phyloP scores from a whole-genome alignment of 2,329 filamentous ascomycete genomes.

The Pseudodiploospora longispora region DNA sequence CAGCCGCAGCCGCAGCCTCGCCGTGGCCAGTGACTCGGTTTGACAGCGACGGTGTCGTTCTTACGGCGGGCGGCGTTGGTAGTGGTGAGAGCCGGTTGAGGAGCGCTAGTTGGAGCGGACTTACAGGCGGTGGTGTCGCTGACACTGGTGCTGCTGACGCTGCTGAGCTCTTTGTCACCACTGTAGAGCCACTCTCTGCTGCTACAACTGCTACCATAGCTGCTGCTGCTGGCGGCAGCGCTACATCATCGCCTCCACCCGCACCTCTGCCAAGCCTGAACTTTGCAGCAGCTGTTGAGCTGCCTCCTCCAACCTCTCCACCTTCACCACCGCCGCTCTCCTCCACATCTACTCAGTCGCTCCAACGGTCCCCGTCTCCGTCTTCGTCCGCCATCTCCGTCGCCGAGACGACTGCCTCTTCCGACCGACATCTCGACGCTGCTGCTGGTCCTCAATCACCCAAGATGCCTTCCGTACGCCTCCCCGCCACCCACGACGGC shows the following conservation, averaged over 20 bases:
- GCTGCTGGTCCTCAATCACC: slow-evolving; percentile 22
- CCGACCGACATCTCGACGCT: slow-evolving; percentile 18
- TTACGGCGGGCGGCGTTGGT: slow-evolving; percentile 2
- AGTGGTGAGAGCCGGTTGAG: not conserved
- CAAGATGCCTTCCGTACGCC: slow-evolving; percentile 51
- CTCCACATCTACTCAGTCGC: slow-evolving; percentile 23
- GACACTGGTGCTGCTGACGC: no score
- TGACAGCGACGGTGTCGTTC: not conserved
- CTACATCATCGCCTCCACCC: slow-evolving; percentile 28
- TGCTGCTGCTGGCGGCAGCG: slow-evolving; percentile 13
- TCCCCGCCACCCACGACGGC: slow-evolving; percentile 13
- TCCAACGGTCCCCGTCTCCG: slow-evolving; percentile 22
- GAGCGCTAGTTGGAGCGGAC: no score
- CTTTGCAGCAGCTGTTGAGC: slow-evolving; percentile 22
- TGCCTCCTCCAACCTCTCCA: slow-evolving; percentile 34
- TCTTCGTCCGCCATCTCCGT: slow-evolving; percentile 8
- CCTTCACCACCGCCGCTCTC: slow-evolving; percentile 25
- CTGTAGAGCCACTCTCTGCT: not conserved
- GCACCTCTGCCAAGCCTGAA: slow-evolving; percentile 7
- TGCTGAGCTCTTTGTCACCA: no score
- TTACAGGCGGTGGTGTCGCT: no score
- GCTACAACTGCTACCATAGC: not conserved
- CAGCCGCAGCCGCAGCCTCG: not conserved
- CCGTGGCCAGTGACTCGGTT: not conserved
- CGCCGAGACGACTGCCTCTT: slow-evolving; percentile 17